A percentile compares a stretch with the other conserved stretches of the same genome.
Conservation (phyloP, 768 basidiomycete genomes). For the Clathrus columnatus region DNA sequence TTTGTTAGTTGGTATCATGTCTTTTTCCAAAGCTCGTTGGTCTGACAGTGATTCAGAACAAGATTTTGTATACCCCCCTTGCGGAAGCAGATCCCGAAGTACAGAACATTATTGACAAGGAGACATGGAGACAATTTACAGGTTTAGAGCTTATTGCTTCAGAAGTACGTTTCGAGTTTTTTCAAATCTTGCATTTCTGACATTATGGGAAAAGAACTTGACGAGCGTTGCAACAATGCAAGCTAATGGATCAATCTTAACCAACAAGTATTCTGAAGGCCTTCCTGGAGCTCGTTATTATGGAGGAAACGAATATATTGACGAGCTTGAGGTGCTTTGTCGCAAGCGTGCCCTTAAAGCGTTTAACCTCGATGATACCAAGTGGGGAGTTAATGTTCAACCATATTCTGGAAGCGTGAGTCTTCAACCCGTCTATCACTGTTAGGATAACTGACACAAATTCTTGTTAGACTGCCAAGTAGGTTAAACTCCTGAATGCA, state of each 20-base stretch:
- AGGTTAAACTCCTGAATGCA: slow-evolving; percentile 21
- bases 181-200: neutral
- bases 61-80: slow-evolving; percentile 78
- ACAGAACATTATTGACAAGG: slow-evolving; percentile 96
- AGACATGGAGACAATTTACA: slow-evolving; percentile 97
- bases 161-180: slow-evolving; percentile 49
- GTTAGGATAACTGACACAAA: neutral
- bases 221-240: slow-evolving; percentile 94
- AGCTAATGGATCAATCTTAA: slow-evolving; percentile 96
- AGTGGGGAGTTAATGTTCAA: slow-evolving; percentile 99
- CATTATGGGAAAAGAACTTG: slow-evolving; percentile 58
- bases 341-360: slow-evolving; percentile 93
- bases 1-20: slow-evolving; percentile 43
- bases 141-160: slow-evolving; percentile 98
- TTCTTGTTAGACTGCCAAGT: slow-evolving; percentile 73
- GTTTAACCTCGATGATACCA: slow-evolving; percentile 85
- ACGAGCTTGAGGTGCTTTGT: slow-evolving; percentile 91
- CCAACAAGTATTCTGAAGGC: slow-evolving; percentile 99
- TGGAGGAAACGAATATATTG: slow-evolving; percentile 96
- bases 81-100: slow-evolving; percentile 91
- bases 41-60: slow-evolving; percentile 54
- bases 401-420: slow-evolving; percentile 90
- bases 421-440: slow-evolving; percentile 16
- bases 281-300: slow-evolving; percentile 96
- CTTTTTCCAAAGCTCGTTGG: neutral